Percentiles rank a stretch among this genome's conserved stretches.
phyloP scores from a whole-genome alignment of 2,329 filamentous ascomycete genomes.

The Sarocladium strictum region DNA sequence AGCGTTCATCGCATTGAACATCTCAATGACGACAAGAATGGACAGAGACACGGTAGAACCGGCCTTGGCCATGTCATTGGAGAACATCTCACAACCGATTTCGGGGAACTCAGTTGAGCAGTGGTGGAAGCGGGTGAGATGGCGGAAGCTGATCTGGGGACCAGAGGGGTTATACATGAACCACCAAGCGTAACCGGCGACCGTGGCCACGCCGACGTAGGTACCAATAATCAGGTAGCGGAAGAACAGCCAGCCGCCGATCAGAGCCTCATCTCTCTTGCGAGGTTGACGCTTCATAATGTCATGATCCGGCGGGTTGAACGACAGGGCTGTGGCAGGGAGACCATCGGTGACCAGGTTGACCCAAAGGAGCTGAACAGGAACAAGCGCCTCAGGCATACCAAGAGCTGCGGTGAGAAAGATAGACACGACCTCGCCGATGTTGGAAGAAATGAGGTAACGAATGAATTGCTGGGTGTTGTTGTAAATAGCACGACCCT shows the following conservation, averaged over 20 bases:
- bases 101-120: conserved; percentile 81
- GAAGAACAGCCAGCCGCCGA: conserved; percentile 95
- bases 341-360: conserved; percentile 97
- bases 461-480: conserved; percentile 99
- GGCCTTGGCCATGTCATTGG: conserved; percentile 76
- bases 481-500: conserved; percentile 97
- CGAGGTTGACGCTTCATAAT: conserved; percentile 91
- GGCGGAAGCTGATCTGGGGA: conserved; percentile 84
- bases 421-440: conserved; percentile 97
- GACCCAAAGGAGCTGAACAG: conserved; percentile 96
- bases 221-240: conserved; percentile 93
- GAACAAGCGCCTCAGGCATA: conserved; percentile 95
- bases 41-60: conserved; percentile 92
- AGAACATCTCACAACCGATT: conserved; percentile 90
- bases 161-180: conserved; percentile 94
- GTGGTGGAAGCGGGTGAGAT: conserved; percentile 88
- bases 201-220: conserved; percentile 91
- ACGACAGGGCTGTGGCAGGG: conserved; percentile 90
- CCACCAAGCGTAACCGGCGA: conserved; percentile 99
- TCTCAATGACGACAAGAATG: conserved; percentile 93
- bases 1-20: conserved; percentile 99
- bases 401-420: conserved; percentile 94
- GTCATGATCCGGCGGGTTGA: conserved; percentile 98
- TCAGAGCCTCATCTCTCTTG: conserved; percentile 87
- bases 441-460: conserved; percentile 98